Evolutionary conservation across 345 rosid species (phyloP).

Genomic region (Murraya paniculata): DNA sequence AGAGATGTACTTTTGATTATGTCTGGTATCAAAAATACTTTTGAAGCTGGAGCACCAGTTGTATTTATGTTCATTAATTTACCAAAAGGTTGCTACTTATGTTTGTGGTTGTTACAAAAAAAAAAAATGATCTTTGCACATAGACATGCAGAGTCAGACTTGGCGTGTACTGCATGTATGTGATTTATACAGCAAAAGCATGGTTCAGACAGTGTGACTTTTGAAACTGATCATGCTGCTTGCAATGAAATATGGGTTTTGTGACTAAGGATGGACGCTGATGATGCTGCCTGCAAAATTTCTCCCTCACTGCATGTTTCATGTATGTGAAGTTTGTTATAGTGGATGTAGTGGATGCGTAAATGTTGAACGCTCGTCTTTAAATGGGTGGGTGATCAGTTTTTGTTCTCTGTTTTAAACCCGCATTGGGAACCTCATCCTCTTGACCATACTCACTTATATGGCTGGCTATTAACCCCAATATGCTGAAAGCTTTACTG

Average conservation of each 20-base stretch:
- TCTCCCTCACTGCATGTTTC: neutral
- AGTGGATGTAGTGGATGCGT: neutral
- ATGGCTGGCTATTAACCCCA: neutral
- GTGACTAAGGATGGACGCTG: neutral
- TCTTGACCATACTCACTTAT: too few relatives aligned
- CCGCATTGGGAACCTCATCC: neutral
- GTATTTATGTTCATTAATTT: conserved; percentile 14
- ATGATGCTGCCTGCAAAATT: neutral
- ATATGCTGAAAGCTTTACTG: neutral
- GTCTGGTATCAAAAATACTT: conserved; percentile 9
- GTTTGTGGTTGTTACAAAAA: conserved; percentile 12
- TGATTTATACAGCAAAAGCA: conserved; percentile 7
- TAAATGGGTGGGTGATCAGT: neutral
- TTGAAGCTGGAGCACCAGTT: conserved; percentile 9
- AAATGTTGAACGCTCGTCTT: neutral
- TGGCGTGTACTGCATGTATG: neutral
- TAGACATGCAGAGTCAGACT: neutral
- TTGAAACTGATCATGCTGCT: neutral
- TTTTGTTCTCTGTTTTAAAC: neutral
- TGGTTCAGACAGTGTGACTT: neutral
- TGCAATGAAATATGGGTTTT: neutral
- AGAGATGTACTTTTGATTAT: conserved; percentile 2
- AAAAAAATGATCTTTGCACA: neutral
- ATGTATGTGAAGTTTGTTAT: neutral
- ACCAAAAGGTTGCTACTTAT: conserved; percentile 11